Evolutionary conservation across 257 asterid genomes (phyloP).

Genomic region (Fraxinus anomala): DNA sequence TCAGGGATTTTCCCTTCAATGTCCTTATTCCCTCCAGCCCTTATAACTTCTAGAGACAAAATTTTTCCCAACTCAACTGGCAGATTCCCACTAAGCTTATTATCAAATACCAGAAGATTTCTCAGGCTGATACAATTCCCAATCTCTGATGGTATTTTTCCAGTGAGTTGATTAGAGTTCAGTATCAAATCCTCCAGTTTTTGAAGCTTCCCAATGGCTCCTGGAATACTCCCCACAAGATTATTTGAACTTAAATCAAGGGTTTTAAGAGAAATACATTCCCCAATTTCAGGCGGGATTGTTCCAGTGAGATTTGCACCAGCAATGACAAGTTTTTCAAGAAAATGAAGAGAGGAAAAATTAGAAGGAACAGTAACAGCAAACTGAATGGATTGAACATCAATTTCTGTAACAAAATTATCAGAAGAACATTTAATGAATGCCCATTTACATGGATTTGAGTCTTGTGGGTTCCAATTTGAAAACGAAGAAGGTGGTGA

Average conservation of each 20-base stretch:
- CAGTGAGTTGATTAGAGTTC: conserved; percentile 58
- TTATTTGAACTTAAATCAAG: conserved; percentile 61
- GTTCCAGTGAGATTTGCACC: conserved; percentile 72
- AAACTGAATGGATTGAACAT: conserved; percentile 45
- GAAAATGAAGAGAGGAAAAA: conserved; percentile 52
- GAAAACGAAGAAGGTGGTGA: conserved; percentile 50
- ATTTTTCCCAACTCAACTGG: conserved; percentile 58
- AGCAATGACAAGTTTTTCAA: conserved; percentile 51
- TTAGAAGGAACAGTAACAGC: conserved; percentile 60
- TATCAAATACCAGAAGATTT: conserved; percentile 54
- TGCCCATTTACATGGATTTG: conserved; percentile 67
- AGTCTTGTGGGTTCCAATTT: conserved; percentile 54
- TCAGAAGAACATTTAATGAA: conserved; percentile 50
- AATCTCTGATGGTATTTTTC: conserved; percentile 54
- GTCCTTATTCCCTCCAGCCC: conserved; percentile 77
- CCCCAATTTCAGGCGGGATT: conserved; percentile 61
- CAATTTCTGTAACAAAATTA: conserved; percentile 43
- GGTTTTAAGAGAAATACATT: conserved; percentile 41
- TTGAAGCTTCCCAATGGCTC: conserved; percentile 47
- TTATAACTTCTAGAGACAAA: conserved; percentile 39
- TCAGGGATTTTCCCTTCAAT: conserved; percentile 60
- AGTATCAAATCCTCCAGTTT: conserved; percentile 54
- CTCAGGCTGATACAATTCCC: conserved; percentile 48
- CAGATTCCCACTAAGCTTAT: conserved; percentile 56
- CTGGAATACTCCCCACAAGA: conserved; percentile 56